These are phyloP conservation scores for Zoysia pacifica DNA, from an alignment of 176 grass and related monocot species.

Conservation along the genomic window DNA sequence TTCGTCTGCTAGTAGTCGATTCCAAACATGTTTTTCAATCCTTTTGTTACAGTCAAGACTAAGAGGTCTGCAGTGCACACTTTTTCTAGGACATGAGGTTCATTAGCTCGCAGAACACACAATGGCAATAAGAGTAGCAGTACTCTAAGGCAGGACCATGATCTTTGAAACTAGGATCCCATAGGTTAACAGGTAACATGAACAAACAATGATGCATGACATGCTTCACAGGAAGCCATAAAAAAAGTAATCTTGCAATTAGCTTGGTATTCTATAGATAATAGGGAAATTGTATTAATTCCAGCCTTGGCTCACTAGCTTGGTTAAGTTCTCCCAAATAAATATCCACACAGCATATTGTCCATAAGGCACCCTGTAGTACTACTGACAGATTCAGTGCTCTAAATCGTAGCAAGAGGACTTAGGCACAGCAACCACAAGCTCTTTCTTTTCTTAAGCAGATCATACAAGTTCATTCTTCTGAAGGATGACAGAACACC, in stretches of 20 bases:
- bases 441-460: not conserved
- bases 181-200: not conserved
- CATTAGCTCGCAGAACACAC: not conserved
- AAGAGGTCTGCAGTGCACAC: not conserved
- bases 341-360: slow-evolving; percentile 16
- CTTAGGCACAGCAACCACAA: not conserved
- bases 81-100: not conserved
- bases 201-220: not conserved
- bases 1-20: not conserved
- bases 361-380: not conserved
- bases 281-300: too few species aligned
- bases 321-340: not conserved
- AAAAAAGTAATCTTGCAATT: not conserved
- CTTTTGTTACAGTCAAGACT: not conserved
- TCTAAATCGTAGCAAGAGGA: not conserved
- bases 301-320: not conserved
- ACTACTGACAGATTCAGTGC: not conserved
- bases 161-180: not conserved
- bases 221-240: not conserved
- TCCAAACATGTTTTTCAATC: not conserved
- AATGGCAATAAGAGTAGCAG: not conserved
- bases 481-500: not conserved
- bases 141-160: not conserved
- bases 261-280: not conserved
- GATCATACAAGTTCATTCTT: not conserved